Evolutionary conservation across 768 basidiomycete genomes (phyloP), one percentile per base, ranked within the genome.

Genomic region (Holtermanniella nyarrowii): DNA sequence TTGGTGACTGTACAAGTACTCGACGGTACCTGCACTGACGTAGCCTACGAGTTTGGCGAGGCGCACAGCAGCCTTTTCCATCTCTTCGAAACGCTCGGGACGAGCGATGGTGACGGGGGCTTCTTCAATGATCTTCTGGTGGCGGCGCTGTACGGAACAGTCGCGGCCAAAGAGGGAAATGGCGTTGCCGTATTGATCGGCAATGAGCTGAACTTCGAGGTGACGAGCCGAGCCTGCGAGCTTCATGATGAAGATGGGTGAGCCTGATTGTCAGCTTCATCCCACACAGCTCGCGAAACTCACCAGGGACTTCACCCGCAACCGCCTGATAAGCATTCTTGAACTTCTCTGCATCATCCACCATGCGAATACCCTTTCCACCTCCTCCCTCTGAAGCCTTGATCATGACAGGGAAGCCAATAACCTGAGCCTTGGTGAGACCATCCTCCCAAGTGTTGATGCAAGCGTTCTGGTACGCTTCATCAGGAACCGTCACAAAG

Each of bases 181-280:
- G 24, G 95, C 95, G 72, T 95, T 91, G 52, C 95, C 95, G 70
- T 99, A 99, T 72, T 99, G 95, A 75, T 99, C 95, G 44, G 95
- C 95, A 31, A 99, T 82, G 31, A 99, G 81, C 72, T 99, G 95
- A 24, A 97, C 95, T 73, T 99, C 95, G 63, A 99, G 76, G 74
- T 99, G 95, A 57, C 95, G 86, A 42, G 95, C 95, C 61, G 88
- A 85, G 11, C 93, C 90, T 27, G 95, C 95, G 52, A 99, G 84
- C 77, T 97, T 97, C 95, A 99, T 99, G 75, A 99, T 86, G 74
- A 99, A 99, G 61, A 99, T 90, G 46, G 95, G 95, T 0, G 95
- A 97, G 41, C 95, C 95, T 78, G 26, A 49, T 59, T 41, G 39
- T 31, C 46, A 41, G 41, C 26, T 26, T 40, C 22, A 22, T 42